Evolutionary conservation across 1,284 basidiomycete genomes (phyloP).

Genomic region (Ustilago shanxiensis): DNA sequence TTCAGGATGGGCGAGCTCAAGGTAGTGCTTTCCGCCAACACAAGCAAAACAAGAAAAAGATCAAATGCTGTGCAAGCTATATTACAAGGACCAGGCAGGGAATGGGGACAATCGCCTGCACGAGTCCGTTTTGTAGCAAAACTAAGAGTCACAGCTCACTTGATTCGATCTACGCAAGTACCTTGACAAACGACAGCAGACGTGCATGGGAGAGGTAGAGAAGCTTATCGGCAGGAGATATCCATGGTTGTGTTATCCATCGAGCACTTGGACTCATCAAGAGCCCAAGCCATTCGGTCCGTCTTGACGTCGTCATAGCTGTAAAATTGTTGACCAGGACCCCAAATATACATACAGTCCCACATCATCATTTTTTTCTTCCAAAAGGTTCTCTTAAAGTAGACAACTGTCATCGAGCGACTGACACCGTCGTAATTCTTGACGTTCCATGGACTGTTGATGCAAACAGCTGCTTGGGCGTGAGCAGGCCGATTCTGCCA

Average conservation of each 20-base stretch:
- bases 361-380: constrained; percentile 1
- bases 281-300: constrained; percentile 4
- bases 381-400: neutral
- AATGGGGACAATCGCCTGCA: no score
- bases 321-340: constrained; percentile 17
- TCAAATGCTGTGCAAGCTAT: no score
- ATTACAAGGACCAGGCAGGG: no score
- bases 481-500: constrained; percentile 19
- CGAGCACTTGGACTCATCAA: constrained; percentile 17
- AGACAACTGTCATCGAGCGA: neutral
- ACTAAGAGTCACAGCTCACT: no score
- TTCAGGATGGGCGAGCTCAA: no score
- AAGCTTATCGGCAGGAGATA: constrained; percentile 4
- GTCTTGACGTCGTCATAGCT: constrained; percentile 6
- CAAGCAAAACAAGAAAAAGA: no score
- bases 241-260: constrained; percentile 19
- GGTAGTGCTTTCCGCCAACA: no score
- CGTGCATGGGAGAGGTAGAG: neutral
- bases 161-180: no score
- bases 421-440: constrained; percentile 17
- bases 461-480: constrained; percentile 15
- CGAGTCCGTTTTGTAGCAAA: no score
- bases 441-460: constrained; percentile 14
- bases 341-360: constrained; percentile 28
- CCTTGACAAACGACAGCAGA: no score